Base-by-base conservation (phyloP, 495 filamentous ascomycete genomes). In the Oleoguttula mirabilis region DNA sequence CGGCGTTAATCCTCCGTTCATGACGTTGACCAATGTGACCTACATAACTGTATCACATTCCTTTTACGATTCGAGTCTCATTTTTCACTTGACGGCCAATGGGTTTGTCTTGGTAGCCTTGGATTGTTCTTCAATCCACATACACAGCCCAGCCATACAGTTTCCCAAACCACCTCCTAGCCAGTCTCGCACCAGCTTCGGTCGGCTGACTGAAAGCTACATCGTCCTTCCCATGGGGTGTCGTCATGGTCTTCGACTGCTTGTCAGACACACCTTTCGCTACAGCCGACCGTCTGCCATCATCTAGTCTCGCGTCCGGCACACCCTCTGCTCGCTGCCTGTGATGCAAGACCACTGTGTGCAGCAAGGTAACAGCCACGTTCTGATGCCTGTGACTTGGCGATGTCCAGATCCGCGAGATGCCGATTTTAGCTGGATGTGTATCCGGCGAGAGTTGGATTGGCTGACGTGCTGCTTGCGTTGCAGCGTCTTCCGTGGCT, bases 181-280 rank as follows among this genome's bases (percentile, higher is more conserved):
- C 80, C 45, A 84, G 61, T 28, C 56, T 51, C 17, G 66, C 69
- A 17, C 80, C 80, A 53, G 75, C 81, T 53, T 77, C 77, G 2
- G 79, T 84, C n/a, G 79, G 77, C 52, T 84, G 80, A 55, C 77
- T 82, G 55, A 84, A 84, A 16, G 80, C 80, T 22, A 84, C 67
- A 50, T 68, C 56, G 21, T 67, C 62, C 59, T 79, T 82, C 24
- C 71, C 65, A n/a, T n/a, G n/a, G n/a, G n/a, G 3, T 14, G 14
- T 15, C 32, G 10, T 23, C 34, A 24, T 30, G 20, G 12, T 10
- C 28, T 43, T 28, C 19, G 16, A n/a, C 25, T 32, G 8, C 24
- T 7, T 38, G 8, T 34, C 32, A n/a, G 25, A 28, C 25, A 28
- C n/a, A n/a, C n/a, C 25, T 28, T n/a, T 28, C 25, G 25, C 25